Base-by-base conservation (phyloP, 371 early-diverging fungal genomes). In the Apophysomyces ossiformis region DNA sequence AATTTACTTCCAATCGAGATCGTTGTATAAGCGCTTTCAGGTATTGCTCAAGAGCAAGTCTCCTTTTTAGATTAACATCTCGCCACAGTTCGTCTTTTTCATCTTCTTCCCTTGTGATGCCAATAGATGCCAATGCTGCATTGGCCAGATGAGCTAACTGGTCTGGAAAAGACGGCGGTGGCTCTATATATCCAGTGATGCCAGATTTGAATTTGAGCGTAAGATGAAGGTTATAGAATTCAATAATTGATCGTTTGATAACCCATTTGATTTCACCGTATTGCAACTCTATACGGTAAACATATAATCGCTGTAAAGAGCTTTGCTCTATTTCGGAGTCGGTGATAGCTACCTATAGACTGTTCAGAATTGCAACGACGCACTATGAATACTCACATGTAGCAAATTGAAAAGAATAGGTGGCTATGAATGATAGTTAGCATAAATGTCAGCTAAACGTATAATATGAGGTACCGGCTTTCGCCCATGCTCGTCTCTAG, bases 181-280 rank as follows among this genome's bases (percentile, higher is more conserved):
- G 70, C 13, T 63, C 71, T 5, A 43, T 32, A 56, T 64, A 50
- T 11, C 68, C 61, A 0, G 45, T 46, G 18, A 67, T 39, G 7
- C 61, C 60, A 1, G 71, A 60, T 56, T 75, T 77, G 61, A 79
- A 72, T 46, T 79, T 86, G 57, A 93, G 72, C 12, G 77, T 70
- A 26, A 90, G 68, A 70, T 93, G 88, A 37, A 94, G 74, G 37
- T 82, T 78, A 54, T 89, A 74, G 64, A 94, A 91, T 65, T 94
- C 94, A 54, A 83, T 71, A 21, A 89, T 78, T 1, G 85, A 77
- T 12, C 92, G 86, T 35, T 81, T 67, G 35, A 94, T 84, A 11
- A 86, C 81, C 94, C 94, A 94, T 71, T 87, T 87, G 64, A 89
- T 77, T 43, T 90, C 90, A n/a, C 94, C 95, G 67, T 94, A 94